Percentiles rank a stretch among this genome's conserved stretches.
These are phyloP conservation scores for Gonapodya sp. DNA, from an alignment of 192 early-diverging fungal species.

Conservation along the genomic window DNA sequence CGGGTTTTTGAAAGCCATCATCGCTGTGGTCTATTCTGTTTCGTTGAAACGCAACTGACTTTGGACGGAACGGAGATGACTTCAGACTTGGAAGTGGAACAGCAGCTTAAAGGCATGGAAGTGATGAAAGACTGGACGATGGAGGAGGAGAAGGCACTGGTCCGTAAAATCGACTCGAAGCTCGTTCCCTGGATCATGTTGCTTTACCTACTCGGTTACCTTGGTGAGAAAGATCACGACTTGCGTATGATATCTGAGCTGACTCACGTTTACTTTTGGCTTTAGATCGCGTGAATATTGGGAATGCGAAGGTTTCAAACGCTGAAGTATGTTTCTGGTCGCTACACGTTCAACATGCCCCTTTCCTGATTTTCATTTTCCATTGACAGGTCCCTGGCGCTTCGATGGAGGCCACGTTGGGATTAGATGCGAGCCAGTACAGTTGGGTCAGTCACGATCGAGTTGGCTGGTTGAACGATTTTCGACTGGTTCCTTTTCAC, in stretches of 20 bases:
- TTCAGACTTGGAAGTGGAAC: not conserved
- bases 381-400: not conserved
- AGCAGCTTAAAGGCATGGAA: not conserved
- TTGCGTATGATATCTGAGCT: too few species aligned
- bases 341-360: not conserved
- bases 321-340: not conserved
- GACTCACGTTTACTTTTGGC: too few species aligned
- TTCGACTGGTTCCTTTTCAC: not conserved
- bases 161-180: not conserved
- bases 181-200: slow-evolving; percentile 6
- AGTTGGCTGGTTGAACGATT: too few species aligned
- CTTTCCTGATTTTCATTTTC: not conserved
- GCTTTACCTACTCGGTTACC: slow-evolving; percentile 1
- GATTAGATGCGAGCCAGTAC: not conserved
- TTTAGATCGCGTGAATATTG: not conserved
- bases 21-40: too few species aligned
- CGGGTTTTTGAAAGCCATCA: too few species aligned
- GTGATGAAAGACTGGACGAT: not conserved
- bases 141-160: not conserved
- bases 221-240: not conserved
- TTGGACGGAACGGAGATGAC: too few species aligned
- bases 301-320: not conserved
- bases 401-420: not conserved
- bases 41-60: too few species aligned
- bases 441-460: not conserved